Evolutionary conservation across 352 stramenopile species (phyloP), one percentile per base, ranked within the genome.

Genomic region (Globisporangium cederbergense): DNA sequence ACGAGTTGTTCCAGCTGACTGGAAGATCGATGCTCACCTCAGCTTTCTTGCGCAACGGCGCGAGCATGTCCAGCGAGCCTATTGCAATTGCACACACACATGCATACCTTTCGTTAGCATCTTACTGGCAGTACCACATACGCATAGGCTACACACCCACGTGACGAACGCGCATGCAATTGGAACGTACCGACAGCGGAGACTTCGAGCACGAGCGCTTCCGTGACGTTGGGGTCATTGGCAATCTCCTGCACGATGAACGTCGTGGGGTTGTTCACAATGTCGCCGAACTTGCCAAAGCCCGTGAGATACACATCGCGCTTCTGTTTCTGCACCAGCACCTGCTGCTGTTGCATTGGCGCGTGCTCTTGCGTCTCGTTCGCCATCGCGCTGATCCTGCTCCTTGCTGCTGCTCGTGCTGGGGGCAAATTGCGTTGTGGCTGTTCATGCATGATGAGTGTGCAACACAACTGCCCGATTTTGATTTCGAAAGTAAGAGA

Each of bases 231-330:
- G n/a, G 71, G 65, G 58, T 93, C 75, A 32, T 73, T 58, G 18
- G 67, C 79, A 22, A 95, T 60, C 51, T 78, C 64, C 68, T 86
- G 62, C 49, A 77, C 78, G 45, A 95, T 66, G 34, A 69, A 62
- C 18, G 79, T 91, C 59, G 84, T 93, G n/a, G 84, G 84, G 66
- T 95, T 95, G 54, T 91, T 78, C 13, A 88, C 38, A 38, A 95
- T 88, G 69, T 93, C 70, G 47, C 79, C 87, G 57, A 95, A 95
- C 69, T 90, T 89, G 72, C 84, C 87, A 43, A 95, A 95, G 52
- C 87, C 84, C 43, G 87, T 95, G 46, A 93, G 68, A 70, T 88
- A 90, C 68, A 92, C 83, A 54, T 84, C 78, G 50, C 82, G 79
- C 50, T 69, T 69, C 64, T 69, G 64, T n/a, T n/a, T n/a, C n/a